These are phyloP conservation scores for Noccaea caerulescens DNA, from an alignment of 345 rosid species.

Conservation along the genomic window DNA sequence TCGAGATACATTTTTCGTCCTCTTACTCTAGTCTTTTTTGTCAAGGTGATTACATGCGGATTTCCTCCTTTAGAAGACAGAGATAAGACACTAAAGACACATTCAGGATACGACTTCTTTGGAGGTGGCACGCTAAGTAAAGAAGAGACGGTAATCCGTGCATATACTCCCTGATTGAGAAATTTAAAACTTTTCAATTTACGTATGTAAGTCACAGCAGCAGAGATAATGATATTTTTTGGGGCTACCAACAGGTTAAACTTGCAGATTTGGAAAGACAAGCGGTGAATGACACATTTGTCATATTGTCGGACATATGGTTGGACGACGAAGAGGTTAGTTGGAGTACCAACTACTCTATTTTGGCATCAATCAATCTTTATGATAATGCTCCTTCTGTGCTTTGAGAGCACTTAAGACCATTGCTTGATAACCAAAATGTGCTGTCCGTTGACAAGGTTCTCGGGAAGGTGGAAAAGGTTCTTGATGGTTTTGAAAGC, in stretches of 20 bases:
- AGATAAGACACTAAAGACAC: slow-evolving; percentile 66
- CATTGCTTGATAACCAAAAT: slow-evolving; percentile 46
- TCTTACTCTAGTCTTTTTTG: slow-evolving; percentile 11
- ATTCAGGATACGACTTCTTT: slow-evolving; percentile 80
- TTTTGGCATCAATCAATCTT: slow-evolving; percentile 21
- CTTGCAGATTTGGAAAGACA: slow-evolving; percentile 65
- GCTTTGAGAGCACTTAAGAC: slow-evolving; percentile 17
- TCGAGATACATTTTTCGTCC: not conserved
- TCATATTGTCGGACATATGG: slow-evolving; percentile 91
- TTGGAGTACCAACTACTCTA: slow-evolving; percentile 19
- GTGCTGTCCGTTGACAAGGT: slow-evolving; percentile 67
- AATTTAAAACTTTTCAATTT: slow-evolving; percentile 7
- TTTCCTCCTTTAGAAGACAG: slow-evolving; percentile 94
- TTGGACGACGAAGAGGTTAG: slow-evolving; percentile 85
- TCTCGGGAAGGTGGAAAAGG: slow-evolving; percentile 72
- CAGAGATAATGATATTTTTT: slow-evolving; percentile 44
- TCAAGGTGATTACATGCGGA: slow-evolving; percentile 85
- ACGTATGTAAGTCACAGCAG: slow-evolving; percentile 3
- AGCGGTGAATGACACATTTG: slow-evolving; percentile 83
- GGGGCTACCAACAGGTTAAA: slow-evolving; percentile 56
- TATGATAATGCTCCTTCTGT: not conserved
- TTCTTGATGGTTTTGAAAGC: slow-evolving; percentile 78
- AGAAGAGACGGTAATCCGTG: slow-evolving; percentile 80
- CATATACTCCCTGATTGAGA: not conserved
- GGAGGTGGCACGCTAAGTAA: slow-evolving; percentile 76